Conservation (phyloP, 129 eudicot species). For the Tanacetum coccineum region DNA sequence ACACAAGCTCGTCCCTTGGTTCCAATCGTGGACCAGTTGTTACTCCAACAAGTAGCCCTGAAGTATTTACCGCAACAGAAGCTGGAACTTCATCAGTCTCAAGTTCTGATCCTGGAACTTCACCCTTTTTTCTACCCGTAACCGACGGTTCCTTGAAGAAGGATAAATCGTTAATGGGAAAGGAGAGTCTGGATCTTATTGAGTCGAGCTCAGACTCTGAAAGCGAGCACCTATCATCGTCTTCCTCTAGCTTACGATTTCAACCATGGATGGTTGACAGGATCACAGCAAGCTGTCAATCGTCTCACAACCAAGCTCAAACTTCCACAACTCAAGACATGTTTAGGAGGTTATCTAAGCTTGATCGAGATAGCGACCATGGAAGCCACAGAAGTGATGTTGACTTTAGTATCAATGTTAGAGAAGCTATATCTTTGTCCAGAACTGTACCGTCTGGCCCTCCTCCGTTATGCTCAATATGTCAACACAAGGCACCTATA, state of each 20-base stretch:
- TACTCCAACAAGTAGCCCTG: constrained; percentile 97
- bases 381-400: constrained; percentile 56
- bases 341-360: constrained; percentile 48
- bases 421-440: constrained; percentile 83
- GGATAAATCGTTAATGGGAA: constrained; percentile 33
- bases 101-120: constrained; percentile 93
- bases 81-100: constrained; percentile 95
- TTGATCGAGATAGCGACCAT: constrained; percentile 55
- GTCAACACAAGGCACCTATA: constrained; percentile 97
- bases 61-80: constrained; percentile 87
- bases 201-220: constrained; percentile 81
- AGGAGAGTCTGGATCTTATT: constrained; percentile 39
- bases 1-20: constrained; percentile 33
- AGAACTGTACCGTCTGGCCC: constrained; percentile 71
- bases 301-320: constrained; percentile 40
- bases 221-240: constrained; percentile 47
- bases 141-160: constrained; percentile 33
- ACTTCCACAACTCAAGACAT: constrained; percentile 44
- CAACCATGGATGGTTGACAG: constrained; percentile 82
- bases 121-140: constrained; percentile 64
- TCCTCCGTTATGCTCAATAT: constrained; percentile 93
- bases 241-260: constrained; percentile 81
- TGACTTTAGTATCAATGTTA: constrained; percentile 69
- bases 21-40: constrained; percentile 57
- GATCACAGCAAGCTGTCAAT: constrained; percentile 37